Percentiles rank a stretch among this genome's conserved stretches.
phyloP scores from a whole-genome alignment of 2,329 filamentous ascomycete species.

The Arthrobotrys megalospora region DNA sequence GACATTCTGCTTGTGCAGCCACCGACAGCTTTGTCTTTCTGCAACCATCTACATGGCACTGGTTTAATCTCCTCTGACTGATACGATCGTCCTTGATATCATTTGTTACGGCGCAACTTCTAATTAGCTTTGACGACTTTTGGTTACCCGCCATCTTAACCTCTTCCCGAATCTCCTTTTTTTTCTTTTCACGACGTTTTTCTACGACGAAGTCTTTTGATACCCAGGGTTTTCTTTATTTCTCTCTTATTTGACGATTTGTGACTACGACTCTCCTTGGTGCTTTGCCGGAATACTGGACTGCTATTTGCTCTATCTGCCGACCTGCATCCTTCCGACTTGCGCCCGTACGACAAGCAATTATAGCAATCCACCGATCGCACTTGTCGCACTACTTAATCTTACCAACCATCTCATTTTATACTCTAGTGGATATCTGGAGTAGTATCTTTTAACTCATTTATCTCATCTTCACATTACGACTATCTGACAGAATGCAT shows the following conservation, averaged over 20 bases:
- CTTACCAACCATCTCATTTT: slow-evolving; percentile 27
- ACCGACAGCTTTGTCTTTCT: slow-evolving; percentile 21
- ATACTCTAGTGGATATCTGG: slow-evolving; percentile 17
- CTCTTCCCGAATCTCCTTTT: slow-evolving; percentile 1
- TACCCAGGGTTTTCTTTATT: slow-evolving; percentile 51
- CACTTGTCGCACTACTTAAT: slow-evolving; percentile 7
- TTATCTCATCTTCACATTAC: background rate
- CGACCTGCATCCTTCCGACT: slow-evolving; percentile 22
- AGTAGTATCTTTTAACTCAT: slow-evolving; percentile 1
- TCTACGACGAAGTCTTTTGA: slow-evolving; percentile 44
- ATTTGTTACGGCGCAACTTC: slow-evolving; percentile 42
- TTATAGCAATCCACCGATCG: slow-evolving; percentile 36
- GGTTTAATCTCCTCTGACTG: slow-evolving; percentile 36
- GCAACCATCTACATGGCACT: slow-evolving; percentile 44
- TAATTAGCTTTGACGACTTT: slow-evolving; percentile 49
- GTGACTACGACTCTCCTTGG: slow-evolving; percentile 55
- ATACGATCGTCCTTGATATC: slow-evolving; percentile 51
- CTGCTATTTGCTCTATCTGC: slow-evolving; percentile 38
- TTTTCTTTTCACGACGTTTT: slow-evolving; percentile 33
- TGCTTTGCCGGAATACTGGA: slow-evolving; percentile 40
- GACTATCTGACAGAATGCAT: slow-evolving; percentile 38
- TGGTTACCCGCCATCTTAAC: slow-evolving; percentile 14
- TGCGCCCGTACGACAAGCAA: slow-evolving; percentile 27
- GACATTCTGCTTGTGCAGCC: slow-evolving; percentile 23
- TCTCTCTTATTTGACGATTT: slow-evolving; percentile 25